Conservation (phyloP, 1,139 yeast genomes). For the Nadsonia starkeyi-henricii region DNA sequence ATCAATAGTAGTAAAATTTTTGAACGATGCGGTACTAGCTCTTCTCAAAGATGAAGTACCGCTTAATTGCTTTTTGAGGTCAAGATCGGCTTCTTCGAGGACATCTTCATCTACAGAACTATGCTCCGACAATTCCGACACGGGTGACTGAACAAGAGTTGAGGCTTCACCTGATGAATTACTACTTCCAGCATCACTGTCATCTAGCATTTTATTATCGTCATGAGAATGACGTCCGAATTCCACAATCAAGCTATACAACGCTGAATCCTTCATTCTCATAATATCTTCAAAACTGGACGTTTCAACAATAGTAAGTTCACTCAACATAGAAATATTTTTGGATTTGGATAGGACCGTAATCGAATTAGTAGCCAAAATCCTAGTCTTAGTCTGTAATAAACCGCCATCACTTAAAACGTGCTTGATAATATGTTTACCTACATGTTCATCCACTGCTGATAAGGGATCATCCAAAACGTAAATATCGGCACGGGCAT, state of each 20-base stretch:
- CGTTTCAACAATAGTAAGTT: slow-evolving; percentile 36
- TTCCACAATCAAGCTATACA: slow-evolving; percentile 20
- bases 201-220: slow-evolving; percentile 2
- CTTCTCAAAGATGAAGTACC: slow-evolving; percentile 39
- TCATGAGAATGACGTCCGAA: slow-evolving; percentile 20
- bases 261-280: slow-evolving; percentile 11
- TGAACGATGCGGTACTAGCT: slow-evolving; percentile 52
- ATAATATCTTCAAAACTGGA: slow-evolving; percentile 18
- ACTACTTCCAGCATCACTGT: not conserved
- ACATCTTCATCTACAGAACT: not conserved
- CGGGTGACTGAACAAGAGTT: not conserved
- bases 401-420: slow-evolving; percentile 54
- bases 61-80: slow-evolving; percentile 1
- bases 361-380: slow-evolving; percentile 69
- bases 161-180: not conserved
- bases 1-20: slow-evolving; percentile 18
- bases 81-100: slow-evolving; percentile 1
- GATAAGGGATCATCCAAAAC: slow-evolving; percentile 66
- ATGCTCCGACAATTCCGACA: not conserved
- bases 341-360: slow-evolving; percentile 58
- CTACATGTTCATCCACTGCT: slow-evolving; percentile 80
- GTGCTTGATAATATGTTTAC: slow-evolving; percentile 44
- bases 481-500: slow-evolving; percentile 68
- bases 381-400: slow-evolving; percentile 49
- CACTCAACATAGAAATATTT: slow-evolving; percentile 43